phyloP scores from a whole-genome alignment of 257 asterid species.

The Ballota nigra region DNA sequence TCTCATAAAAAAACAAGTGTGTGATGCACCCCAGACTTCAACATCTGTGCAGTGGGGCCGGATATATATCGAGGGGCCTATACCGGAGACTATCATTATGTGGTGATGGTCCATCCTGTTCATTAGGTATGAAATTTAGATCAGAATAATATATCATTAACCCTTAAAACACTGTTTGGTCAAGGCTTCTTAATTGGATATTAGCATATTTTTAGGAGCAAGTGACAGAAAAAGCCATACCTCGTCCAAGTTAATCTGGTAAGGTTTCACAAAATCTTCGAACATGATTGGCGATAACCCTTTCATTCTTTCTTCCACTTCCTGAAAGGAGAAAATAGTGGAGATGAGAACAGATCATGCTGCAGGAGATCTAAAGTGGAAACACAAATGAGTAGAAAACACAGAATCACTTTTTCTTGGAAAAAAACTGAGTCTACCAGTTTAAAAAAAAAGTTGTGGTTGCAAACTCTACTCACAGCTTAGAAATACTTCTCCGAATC shows the following conservation, averaged over 20 bases:
- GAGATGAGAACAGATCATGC: conserved; percentile 8
- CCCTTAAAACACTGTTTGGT: neutral
- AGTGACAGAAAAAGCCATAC: conserved; percentile 27
- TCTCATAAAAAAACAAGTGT: neutral
- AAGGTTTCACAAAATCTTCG: conserved; percentile 88
- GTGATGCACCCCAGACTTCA: conserved; percentile 19
- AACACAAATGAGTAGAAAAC: no score
- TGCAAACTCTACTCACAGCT: no score
- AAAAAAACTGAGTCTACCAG: no score
- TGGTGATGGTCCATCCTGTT: conserved; percentile 83
- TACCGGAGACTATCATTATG: conserved; percentile 61
- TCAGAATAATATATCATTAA: neutral
- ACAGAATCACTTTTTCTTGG: no score
- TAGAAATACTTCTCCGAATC: no score
- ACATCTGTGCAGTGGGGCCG: conserved; percentile 87
- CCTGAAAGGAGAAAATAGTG: conserved; percentile 45
- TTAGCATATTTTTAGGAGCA: neutral
- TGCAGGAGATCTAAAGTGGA: neutral
- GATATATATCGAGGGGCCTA: conserved; percentile 79
- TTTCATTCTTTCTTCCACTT: conserved; percentile 76
- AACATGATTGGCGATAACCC: conserved; percentile 74
- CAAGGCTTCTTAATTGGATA: neutral
- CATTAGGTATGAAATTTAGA: neutral
- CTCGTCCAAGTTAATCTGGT: conserved; percentile 73
- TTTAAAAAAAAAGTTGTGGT: no score